Evolutionary conservation across 202 grass and related monocot genomes (phyloP), one percentile per base, ranked within the genome.

Genomic region (Saccharum hybrid): DNA sequence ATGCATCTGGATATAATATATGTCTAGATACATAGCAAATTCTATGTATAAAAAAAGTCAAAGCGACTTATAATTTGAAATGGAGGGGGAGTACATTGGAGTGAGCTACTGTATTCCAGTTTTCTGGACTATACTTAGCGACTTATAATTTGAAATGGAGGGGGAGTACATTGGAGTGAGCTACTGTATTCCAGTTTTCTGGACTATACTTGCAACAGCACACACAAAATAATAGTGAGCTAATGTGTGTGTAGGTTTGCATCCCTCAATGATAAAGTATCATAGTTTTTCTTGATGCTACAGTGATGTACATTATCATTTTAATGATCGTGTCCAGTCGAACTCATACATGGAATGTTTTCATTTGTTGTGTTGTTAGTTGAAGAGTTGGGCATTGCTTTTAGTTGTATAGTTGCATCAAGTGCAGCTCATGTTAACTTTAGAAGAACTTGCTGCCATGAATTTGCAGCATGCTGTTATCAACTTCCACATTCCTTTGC

Each of bases 231-330:
- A 49, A 36, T 73, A 72, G 43, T 61, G 46, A 40, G 22, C 19
- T 80, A 71, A 39, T 40, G 40, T 81, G 51, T 81, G 1, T 62
- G 49, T 68, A 68, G 48, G 59, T 46, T 67, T 19, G 7, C 57
- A 26, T 62, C 15, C 46, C 33, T 10, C 42, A 41, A 57, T 77
- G 54, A 57, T 72, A 64, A 59, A 23, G 48, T 81, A 66, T 63
- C 41, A 84, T 81, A 30, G 30, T 84, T 75, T 80, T 74, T 68
- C 65, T 37, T 31, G 15, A 71, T 63, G 60, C 79, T 70, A 28
- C 52, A 41, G 42, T 40, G 22, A 41, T 38, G 52, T 63, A 76
- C n/a, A 62, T 43, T 28, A 18, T 80, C 86, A 22, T 30, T 67
- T 10, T 68, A 77, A 60, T 74, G 60, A 7, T n/a, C 6, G 3